These are phyloP conservation scores for Trapa bicornis DNA, from an alignment of 345 rosid genomes.

Conservation along the genomic window DNA sequence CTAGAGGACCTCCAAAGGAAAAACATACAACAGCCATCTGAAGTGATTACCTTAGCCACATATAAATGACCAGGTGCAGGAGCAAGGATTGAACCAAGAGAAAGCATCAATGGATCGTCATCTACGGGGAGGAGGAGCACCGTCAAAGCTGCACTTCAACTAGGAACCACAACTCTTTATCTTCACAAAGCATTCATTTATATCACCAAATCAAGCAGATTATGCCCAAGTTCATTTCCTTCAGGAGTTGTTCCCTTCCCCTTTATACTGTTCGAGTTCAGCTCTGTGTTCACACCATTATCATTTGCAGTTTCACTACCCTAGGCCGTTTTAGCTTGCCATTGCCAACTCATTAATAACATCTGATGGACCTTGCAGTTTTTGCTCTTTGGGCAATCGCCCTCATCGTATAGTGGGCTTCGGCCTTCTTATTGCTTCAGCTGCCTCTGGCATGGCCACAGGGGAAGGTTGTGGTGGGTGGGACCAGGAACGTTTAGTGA, in stretches of 20 bases:
- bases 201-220: background rate
- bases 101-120: background rate
- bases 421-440: conserved; percentile 84
- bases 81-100: background rate
- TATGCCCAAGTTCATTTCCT: background rate
- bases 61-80: too few species aligned
- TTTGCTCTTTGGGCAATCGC: conserved; percentile 22
- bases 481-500: conserved; percentile 63
- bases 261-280: conserved; percentile 38
- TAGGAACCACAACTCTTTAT: background rate
- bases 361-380: background rate
- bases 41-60: too few species aligned
- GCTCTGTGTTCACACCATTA: conserved; percentile 22
- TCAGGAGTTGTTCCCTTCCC: conserved; percentile 27
- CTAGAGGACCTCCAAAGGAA: too few species aligned
- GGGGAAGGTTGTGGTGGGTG: conserved; percentile 97
- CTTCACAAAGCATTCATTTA: background rate
- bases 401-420: conserved; percentile 46
- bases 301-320: conserved; percentile 28
- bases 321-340: conserved; percentile 55
- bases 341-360: conserved; percentile 13
- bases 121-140: too few species aligned
- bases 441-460: conserved; percentile 84
- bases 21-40: too few species aligned
- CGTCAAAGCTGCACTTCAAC: too few species aligned